Base-by-base conservation (phyloP, 2,329 filamentous ascomycete species). In the Aciculosporium take region DNA sequence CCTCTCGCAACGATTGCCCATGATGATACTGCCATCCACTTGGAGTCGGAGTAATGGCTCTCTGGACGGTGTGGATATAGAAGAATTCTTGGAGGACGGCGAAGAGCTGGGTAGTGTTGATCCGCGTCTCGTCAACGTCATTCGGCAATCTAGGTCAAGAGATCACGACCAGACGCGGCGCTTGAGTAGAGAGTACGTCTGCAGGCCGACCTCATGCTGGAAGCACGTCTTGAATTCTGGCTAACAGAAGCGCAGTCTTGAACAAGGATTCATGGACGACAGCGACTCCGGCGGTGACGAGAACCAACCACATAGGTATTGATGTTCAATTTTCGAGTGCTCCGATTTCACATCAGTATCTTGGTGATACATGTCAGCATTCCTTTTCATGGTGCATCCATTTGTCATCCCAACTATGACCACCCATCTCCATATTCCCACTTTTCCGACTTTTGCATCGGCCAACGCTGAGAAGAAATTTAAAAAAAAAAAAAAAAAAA, bases 151-250 rank as follows among this genome's bases (percentile, higher is more conserved):
- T 13, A 52, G 49, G 7, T 56, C 61, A 25, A 54, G 55, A 9
- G 58, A 59, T 36, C 59, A 61, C 35, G 72, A 76, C 46, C 69
- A 67, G 37, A 63, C 69, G 33, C 66, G 74, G 50, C 69, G 86
- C 47, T 53, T 94, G 46, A 89, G 84, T 57, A 69, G 85, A 61
- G 86, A 94, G 65, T 76, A 60, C 57, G 71, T 65, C n/a, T 17
- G 3, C 24, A 7, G 12, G 15, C 17, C 13, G 7, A 12, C 5
- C 17, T 37, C 6, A 17, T n/a, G n/a, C 3, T 25, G 28, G 21
- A 24, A 12, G 25, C 37, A 13, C n/a, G 20, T 12, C 9, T 13
- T 23, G 7, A 10, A 7, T 25, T 15, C 41, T 39, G 53, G 53
- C 54, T 50, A 28, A 51, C 45, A 21, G 10, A 20, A 17, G n/a